Conservation (phyloP, 176 grass and related monocot species). For the Eragrostis nindensis region DNA sequence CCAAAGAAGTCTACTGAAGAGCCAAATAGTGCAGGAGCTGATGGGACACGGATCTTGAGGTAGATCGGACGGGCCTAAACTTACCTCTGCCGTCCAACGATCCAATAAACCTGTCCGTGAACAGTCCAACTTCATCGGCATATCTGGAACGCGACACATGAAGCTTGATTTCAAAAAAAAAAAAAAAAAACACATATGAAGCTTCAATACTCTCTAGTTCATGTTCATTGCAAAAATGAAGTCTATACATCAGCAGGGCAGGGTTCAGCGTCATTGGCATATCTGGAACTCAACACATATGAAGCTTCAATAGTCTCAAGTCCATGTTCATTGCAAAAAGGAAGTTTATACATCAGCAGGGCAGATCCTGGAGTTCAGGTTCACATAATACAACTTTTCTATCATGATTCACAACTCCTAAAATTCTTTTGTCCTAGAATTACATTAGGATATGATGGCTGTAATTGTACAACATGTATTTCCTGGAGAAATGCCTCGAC, state of each 20-base stretch:
- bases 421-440: conserved; percentile 20
- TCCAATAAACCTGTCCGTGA: not conserved
- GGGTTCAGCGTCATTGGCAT: not conserved
- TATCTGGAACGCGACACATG: no score
- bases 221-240: no score
- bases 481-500: conserved; percentile 4
- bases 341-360: conserved; percentile 15
- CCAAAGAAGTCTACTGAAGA: not conserved
- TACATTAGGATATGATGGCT: not conserved
- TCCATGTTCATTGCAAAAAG: not conserved
- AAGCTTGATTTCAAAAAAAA: no score
- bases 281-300: not conserved
- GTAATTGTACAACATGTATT: conserved; percentile 20
- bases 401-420: conserved; percentile 11
- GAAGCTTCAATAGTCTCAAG: not conserved
- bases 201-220: no score
- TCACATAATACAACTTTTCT: conserved; percentile 20
- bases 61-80: not conserved
- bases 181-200: no score
- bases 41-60: not conserved
- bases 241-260: not conserved
- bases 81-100: not conserved
- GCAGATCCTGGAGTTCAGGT: not conserved
- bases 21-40: not conserved
- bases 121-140: no score